Evolutionary conservation across 495 filamentous ascomycete genomes (phyloP), one percentile per base, ranked within the genome.

Genomic region (Tuber calosporum): DNA sequence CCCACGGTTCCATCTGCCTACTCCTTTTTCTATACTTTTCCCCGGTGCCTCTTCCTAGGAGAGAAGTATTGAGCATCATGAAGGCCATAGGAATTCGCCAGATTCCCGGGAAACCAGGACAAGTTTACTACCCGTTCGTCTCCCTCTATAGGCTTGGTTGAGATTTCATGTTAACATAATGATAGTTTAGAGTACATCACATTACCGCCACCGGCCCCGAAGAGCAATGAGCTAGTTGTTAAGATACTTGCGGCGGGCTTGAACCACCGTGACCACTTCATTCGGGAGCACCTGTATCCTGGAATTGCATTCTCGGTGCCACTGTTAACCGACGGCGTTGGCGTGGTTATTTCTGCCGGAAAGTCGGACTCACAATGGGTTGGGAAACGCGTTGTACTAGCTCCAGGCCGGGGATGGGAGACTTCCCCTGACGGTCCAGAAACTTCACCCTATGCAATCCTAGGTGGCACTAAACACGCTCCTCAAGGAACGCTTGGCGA

Each of bases 261-360:
- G 71, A 97, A 97, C 84, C 94, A 97, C 84, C 91, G 92, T 71
- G 93, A 97, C 82, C 87, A 94, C 79, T 96, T 96, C 86, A 90
- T 95, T 82, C 92, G 93, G 72, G 93, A 94, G 81, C 90, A 93
- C 79, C 88, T 96, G 58, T 97, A 97, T 85, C 94, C 94, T 1
- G 89, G 87, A 69, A 88, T 91, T 73, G 88, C 91, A 22, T 96
- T 96, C 82, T 84, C 87, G 69, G 82, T 87, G 40, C 92, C 94
- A 0, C 83, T 97, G 38, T 85, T 94, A 39, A 87, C 92, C 53
- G 94, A 97, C 81, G 94, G 92, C 39, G 87, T 85, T 74, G 94
- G 93, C 39, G 82, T 85, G 43, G 91, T 97, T n/a, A 85, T 88
- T 45, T 82, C 84, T 9, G 84, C 88, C 38, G 90, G 91, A 36